phyloP scores from a whole-genome alignment of 202 grass and related monocot genomes.

The Panicum hallii region DNA sequence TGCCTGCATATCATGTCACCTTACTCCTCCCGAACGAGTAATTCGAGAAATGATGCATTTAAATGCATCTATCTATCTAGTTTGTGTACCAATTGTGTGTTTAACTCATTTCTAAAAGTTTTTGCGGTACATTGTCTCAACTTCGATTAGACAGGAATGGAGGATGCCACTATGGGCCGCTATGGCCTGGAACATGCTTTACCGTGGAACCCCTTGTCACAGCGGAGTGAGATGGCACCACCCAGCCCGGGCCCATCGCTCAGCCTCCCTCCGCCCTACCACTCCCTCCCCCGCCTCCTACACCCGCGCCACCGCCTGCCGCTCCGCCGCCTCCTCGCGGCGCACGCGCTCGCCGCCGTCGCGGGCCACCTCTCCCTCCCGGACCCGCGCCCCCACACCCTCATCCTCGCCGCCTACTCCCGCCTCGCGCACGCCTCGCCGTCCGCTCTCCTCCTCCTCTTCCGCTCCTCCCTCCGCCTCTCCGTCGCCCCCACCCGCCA shows the following conservation, averaged over 20 bases:
- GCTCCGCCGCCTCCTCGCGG: slow-evolving; percentile 35
- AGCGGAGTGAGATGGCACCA: slow-evolving; percentile 13
- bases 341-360: slow-evolving; percentile 54
- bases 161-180: no score
- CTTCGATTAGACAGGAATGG: no score
- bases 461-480: slow-evolving; percentile 50
- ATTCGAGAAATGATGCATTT: no score
- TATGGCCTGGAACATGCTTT: no score
- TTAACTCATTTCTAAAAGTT: no score
- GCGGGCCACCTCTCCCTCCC: slow-evolving; percentile 45
- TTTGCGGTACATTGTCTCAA: no score
- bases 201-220: no score
- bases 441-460: slow-evolving; percentile 47
- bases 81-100: no score
- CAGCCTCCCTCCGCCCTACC: slow-evolving; percentile 22
- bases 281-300: slow-evolving; percentile 29
- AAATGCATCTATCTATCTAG: no score
- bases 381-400: slow-evolving; percentile 24
- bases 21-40: no score
- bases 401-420: slow-evolving; percentile 48
- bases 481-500: slow-evolving; percentile 29
- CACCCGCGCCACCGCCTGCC: slow-evolving; percentile 29
- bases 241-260: background rate
- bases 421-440: slow-evolving; percentile 9
- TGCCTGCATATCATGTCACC: no score